phyloP scores from a whole-genome alignment of 2,329 filamentous ascomycete genomes.

The Cladophialophora carrionii region DNA sequence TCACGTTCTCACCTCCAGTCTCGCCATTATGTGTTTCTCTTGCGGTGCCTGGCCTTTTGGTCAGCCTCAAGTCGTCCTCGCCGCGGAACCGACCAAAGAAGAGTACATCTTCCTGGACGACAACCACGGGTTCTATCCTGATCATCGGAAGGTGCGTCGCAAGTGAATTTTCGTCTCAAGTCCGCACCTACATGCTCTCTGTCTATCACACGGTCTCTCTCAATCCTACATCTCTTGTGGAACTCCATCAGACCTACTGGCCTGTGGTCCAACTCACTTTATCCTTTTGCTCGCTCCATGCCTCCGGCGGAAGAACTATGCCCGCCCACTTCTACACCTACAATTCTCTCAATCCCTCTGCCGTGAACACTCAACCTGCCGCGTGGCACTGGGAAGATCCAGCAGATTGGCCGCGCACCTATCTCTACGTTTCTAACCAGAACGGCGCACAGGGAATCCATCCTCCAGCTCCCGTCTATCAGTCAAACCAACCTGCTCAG shows the following conservation, averaged over 20 bases:
- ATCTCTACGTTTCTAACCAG: constrained; percentile 35
- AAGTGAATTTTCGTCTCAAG: constrained; percentile 20
- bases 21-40: constrained; percentile 37
- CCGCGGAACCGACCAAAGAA: constrained; percentile 35
- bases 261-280: constrained; percentile 9
- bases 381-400: constrained; percentile 31
- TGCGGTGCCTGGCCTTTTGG: constrained; percentile 37
- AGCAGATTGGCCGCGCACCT: constrained; percentile 36
- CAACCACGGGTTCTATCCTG: constrained; percentile 34
- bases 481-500: constrained; percentile 31
- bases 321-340: constrained; percentile 33
- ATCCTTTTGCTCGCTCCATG: constrained; percentile 14
- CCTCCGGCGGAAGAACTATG: constrained; percentile 22
- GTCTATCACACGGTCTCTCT: neutral
- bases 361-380: constrained; percentile 22
- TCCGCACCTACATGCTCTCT: neutral
- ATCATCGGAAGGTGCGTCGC: constrained; percentile 34
- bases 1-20: neutral
- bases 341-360: constrained; percentile 32
- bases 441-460: constrained; percentile 36
- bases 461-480: constrained; percentile 37
- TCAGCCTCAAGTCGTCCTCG: constrained; percentile 31
- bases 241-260: neutral
- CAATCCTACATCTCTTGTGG: neutral
- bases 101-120: constrained; percentile 37